Evolutionary conservation across 441 rosid species (phyloP).

Genomic region (Corymbia citriodora): DNA sequence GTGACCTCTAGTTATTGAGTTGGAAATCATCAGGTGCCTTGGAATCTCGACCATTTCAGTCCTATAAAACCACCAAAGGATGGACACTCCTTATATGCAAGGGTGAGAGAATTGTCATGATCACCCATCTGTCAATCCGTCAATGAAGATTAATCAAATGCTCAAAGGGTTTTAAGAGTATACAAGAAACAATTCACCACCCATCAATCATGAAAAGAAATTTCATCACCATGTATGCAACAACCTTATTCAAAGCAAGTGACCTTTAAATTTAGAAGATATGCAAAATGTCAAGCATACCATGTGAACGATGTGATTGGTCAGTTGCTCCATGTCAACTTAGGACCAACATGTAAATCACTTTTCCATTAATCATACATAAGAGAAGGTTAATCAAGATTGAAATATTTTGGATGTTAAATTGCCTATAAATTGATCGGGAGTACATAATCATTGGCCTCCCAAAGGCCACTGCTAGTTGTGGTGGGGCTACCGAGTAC

Average conservation of each 20-base stretch:
- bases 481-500: too few relatives aligned
- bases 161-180: not conserved
- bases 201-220: not conserved
- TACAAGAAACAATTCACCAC: rapidly evolving
- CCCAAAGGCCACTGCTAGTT: too few relatives aligned
- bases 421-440: not conserved
- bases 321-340: rapidly evolving
- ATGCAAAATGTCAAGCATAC: not conserved
- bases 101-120: not conserved
- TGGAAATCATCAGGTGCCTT: not conserved
- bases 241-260: rapidly evolving
- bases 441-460: too few relatives aligned
- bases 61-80: too few relatives aligned
- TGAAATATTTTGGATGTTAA: not conserved
- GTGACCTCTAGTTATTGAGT: not conserved
- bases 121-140: rapidly evolving
- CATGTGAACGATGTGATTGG: rapidly evolving
- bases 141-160: not conserved
- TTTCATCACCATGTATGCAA: rapidly evolving
- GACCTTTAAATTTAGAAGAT: rapidly evolving
- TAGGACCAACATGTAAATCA: rapidly evolving
- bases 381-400: not conserved
- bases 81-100: too few relatives aligned
- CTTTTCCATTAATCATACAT: rapidly evolving
- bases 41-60: not conserved